These are phyloP conservation scores for Ligustrum vulgare DNA, from an alignment of 257 asterid genomes.

Conservation along the genomic window DNA sequence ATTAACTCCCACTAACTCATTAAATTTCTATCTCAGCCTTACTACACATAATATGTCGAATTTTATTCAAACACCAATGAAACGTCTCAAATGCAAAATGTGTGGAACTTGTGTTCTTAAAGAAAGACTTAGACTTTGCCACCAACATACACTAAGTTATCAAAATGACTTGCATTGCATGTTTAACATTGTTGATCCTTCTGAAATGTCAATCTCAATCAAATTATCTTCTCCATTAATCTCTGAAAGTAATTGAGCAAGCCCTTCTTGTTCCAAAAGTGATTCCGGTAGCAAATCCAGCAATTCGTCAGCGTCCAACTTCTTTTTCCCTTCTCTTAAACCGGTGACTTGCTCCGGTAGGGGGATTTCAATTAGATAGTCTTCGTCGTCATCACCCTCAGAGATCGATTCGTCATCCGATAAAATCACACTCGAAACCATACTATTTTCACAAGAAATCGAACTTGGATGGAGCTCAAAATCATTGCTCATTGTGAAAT, in stretches of 20 bases:
- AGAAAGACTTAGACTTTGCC: too few species aligned
- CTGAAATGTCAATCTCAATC: neutral
- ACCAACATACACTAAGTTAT: too few species aligned
- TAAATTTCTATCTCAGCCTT: too few species aligned
- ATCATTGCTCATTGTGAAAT: neutral
- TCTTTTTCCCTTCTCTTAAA: neutral
- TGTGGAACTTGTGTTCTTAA: too few species aligned
- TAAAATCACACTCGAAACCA: neutral
- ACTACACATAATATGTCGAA: too few species aligned
- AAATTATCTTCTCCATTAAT: neutral
- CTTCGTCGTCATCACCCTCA: neutral
- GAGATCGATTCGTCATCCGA: neutral
- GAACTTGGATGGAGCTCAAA: neutral
- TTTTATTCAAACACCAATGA: too few species aligned
- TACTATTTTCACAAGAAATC: neutral
- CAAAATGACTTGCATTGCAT: too few species aligned
- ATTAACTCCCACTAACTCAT: too few species aligned
- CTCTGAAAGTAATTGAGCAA: conserved; percentile 2
- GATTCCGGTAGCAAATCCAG: neutral
- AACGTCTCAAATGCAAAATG: too few species aligned
- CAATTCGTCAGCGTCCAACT: neutral
- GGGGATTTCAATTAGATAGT: neutral
- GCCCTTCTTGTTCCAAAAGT: neutral
- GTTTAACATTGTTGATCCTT: neutral
- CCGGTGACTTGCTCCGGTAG: neutral